phyloP scores from a whole-genome alignment of 768 basidiomycete genomes.

The Termitomyces sp. region DNA sequence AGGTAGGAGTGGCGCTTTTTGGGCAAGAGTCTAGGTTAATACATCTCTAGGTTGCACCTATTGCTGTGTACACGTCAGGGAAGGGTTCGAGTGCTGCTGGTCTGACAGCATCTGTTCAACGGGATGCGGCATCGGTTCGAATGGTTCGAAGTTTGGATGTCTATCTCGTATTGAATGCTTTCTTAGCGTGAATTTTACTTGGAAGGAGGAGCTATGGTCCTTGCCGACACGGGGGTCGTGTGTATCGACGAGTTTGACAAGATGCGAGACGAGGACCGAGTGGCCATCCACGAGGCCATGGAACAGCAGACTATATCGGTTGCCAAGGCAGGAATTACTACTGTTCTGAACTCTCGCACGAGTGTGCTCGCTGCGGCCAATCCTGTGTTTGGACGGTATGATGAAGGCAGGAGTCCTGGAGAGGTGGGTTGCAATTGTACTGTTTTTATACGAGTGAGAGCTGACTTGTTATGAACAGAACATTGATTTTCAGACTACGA shows the following conservation, averaged over 20 bases:
- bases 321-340: conserved; percentile 98
- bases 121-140: conserved; percentile 83
- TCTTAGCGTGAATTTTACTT: conserved; percentile 93
- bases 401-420: conserved; percentile 93
- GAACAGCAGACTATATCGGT: conserved; percentile 99
- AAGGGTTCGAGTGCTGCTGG: conserved; percentile 98
- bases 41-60: conserved; percentile 83
- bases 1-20: conserved; percentile 35
- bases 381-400: conserved; percentile 96
- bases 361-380: conserved; percentile 97
- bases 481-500: conserved; percentile 97
- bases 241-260: conserved; percentile 99
- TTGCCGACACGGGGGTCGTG: conserved; percentile 96
- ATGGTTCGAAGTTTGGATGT: neutral
- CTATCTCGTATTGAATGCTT: conserved; percentile 4
- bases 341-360: conserved; percentile 92
- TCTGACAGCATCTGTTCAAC: conserved; percentile 95
- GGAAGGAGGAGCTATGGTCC: conserved; percentile 98
- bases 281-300: conserved; percentile 99
- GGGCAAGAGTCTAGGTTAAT: neutral
- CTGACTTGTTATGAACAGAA: conserved; percentile 41
- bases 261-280: conserved; percentile 98
- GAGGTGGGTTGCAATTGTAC: conserved; percentile 46
- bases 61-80: conserved; percentile 97
- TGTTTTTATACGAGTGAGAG: neutral